Evolutionary conservation across 1,284 basidiomycete species (phyloP).

Genomic region (Sanguinoderma infundibulare): DNA sequence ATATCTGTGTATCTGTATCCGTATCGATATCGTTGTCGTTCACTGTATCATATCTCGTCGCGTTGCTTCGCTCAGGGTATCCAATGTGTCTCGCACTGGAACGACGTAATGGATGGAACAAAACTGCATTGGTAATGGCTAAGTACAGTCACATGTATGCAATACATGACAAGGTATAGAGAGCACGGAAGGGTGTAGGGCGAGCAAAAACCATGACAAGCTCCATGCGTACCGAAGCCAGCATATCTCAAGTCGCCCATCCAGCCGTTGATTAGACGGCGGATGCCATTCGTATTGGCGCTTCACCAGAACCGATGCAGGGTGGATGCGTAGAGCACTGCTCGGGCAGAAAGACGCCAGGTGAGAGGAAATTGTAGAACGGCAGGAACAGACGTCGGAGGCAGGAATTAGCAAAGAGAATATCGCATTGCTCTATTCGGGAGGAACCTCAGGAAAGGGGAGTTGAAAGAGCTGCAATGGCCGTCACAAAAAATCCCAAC

Average conservation of each 20-base stretch:
- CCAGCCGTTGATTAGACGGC: slow-evolving; percentile 35
- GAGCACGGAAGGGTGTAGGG: slow-evolving; percentile 24
- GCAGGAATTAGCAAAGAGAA: background rate
- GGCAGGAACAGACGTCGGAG: background rate
- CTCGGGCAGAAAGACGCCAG: slow-evolving; percentile 39
- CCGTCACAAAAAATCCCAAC: too few species aligned
- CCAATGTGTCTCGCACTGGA: too few species aligned
- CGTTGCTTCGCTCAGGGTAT: background rate
- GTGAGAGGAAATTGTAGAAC: background rate
- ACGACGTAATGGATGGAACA: background rate
- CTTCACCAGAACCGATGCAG: slow-evolving; percentile 40
- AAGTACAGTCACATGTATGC: too few species aligned
- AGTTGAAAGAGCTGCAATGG: too few species aligned
- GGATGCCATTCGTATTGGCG: slow-evolving; percentile 31
- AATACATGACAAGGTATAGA: background rate
- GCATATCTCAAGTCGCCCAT: slow-evolving; percentile 33
- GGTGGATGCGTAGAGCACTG: slow-evolving; percentile 37
- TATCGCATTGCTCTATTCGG: background rate
- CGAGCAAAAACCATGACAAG: slow-evolving; percentile 30
- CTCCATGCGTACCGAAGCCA: slow-evolving; percentile 26
- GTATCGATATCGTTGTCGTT: slow-evolving; percentile 2
- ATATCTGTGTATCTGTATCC: background rate
- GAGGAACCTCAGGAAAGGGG: too few species aligned
- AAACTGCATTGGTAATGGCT: background rate
- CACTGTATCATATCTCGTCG: background rate